phyloP scores from a whole-genome alignment of 805 yeast genomes.

The Kockiozyma suomiensis region DNA sequence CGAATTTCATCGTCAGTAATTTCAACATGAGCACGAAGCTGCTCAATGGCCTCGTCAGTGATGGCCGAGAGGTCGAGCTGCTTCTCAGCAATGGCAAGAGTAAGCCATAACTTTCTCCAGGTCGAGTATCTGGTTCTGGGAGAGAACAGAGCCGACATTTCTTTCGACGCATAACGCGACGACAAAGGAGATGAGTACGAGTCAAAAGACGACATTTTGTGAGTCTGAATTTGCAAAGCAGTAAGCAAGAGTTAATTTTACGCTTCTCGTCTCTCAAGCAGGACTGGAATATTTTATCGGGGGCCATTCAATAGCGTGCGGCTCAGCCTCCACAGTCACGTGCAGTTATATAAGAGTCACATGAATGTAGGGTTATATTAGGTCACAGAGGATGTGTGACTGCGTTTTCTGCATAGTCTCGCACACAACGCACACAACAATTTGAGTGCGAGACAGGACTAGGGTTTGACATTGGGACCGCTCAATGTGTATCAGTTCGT shows the following conservation, averaged over 20 bases:
- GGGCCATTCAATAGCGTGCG: neutral
- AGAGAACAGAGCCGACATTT: slow-evolving; percentile 93
- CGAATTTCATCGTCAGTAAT: slow-evolving; percentile 93
- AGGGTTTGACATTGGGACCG: slow-evolving; percentile 16
- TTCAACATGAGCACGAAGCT: slow-evolving; percentile 73
- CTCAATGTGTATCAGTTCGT: slow-evolving; percentile 2
- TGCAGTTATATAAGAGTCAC: slow-evolving; percentile 4
- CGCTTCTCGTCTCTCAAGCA: too few relatives aligned
- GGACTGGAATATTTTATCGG: neutral
- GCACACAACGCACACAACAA: slow-evolving; percentile 5
- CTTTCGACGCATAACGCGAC: slow-evolving; percentile 95
- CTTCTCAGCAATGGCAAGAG: slow-evolving; percentile 92
- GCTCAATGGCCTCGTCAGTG: slow-evolving; percentile 86
- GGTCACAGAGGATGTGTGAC: neutral
- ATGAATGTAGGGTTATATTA: neutral
- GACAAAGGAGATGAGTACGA: slow-evolving; percentile 90
- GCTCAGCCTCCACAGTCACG: neutral
- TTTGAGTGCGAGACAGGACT: slow-evolving; percentile 1
- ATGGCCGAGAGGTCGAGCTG: slow-evolving; percentile 83
- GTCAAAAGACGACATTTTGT: slow-evolving; percentile 56
- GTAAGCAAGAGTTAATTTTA: too few relatives aligned
- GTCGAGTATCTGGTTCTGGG: slow-evolving; percentile 92
- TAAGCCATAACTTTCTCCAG: slow-evolving; percentile 97
- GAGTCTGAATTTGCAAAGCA: neutral
- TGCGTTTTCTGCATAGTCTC: neutral